Evolutionary conservation across 495 filamentous ascomycete genomes (phyloP).

Genomic region (Tuber umbilicatum): DNA sequence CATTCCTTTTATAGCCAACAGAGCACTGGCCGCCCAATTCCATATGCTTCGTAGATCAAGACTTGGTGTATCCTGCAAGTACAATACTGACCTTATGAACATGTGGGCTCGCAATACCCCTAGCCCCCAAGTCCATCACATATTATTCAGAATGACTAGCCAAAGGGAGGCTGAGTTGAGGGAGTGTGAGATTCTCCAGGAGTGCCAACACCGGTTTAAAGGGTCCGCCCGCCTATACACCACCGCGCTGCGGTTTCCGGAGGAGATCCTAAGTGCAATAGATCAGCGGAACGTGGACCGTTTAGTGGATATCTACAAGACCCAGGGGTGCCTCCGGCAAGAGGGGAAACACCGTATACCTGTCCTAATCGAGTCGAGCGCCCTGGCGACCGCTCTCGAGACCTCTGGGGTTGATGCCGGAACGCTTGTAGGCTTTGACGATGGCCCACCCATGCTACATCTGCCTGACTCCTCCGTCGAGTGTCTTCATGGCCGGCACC

Average conservation of each 20-base stretch:
- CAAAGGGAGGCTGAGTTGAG: not conserved
- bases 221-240: not conserved
- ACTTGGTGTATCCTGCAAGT: too few relatives aligned
- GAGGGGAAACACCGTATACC: conserved; percentile 15
- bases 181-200: not conserved
- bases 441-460: not conserved
- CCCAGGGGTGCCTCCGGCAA: conserved; percentile 4
- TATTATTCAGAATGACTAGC: not conserved
- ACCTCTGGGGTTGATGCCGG: not conserved
- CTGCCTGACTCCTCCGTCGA: conserved; percentile 8
- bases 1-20: not conserved
- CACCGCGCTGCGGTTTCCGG: not conserved
- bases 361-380: conserved; percentile 13
- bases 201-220: not conserved
- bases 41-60: too few relatives aligned
- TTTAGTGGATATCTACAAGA: conserved; percentile 11
- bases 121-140: not conserved
- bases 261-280: conserved; percentile 11
- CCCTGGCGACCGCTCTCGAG: not conserved
- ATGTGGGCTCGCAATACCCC: too few relatives aligned
- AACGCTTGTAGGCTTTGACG: not conserved
- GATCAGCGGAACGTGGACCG: conserved; percentile 25
- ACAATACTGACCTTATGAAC: too few relatives aligned
- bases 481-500: conserved; percentile 20
- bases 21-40: too few relatives aligned